These are phyloP conservation scores for Saturnispora diversa DNA, from an alignment of 805 yeast species.

Conservation along the genomic window DNA sequence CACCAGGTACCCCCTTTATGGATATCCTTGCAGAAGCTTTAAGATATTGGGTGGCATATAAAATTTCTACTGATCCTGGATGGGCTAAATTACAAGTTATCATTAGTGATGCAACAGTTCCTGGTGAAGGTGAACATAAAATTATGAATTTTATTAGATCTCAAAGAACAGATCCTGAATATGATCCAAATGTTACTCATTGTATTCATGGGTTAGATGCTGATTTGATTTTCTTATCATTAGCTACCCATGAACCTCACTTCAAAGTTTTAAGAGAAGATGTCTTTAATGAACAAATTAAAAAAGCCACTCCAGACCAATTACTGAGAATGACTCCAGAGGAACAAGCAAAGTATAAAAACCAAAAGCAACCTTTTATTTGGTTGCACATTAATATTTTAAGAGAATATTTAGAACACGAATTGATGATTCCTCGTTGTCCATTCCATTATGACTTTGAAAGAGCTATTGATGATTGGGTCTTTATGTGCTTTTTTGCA, in stretches of 20 bases:
- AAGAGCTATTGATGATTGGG: slow-evolving; percentile 97
- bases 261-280: slow-evolving; percentile 91
- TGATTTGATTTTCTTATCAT: slow-evolving; percentile 88
- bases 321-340: slow-evolving; percentile 50
- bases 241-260: slow-evolving; percentile 98
- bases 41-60: slow-evolving; percentile 88
- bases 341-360: slow-evolving; percentile 37
- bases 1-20: slow-evolving; percentile 99
- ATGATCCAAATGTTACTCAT: slow-evolving; percentile 90
- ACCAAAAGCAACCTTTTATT: slow-evolving; percentile 71
- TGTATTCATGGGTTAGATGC: slow-evolving; percentile 98
- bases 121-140: slow-evolving; percentile 99
- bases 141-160: slow-evolving; percentile 92
- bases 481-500: slow-evolving; percentile 95
- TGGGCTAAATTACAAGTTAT: slow-evolving; percentile 88
- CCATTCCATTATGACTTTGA: slow-evolving; percentile 80
- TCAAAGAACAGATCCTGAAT: slow-evolving; percentile 78
- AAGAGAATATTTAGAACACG: slow-evolving; percentile 81
- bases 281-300: slow-evolving; percentile 74
- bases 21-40: slow-evolving; percentile 74
- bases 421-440: slow-evolving; percentile 60
- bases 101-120: slow-evolving; percentile 91
- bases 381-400: slow-evolving; percentile 88
- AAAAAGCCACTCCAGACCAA: slow-evolving; percentile 37
- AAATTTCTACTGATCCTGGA: slow-evolving; percentile 81